phyloP scores from a whole-genome alignment of 2,329 filamentous ascomycete species.

The Arthroderma sp. region DNA sequence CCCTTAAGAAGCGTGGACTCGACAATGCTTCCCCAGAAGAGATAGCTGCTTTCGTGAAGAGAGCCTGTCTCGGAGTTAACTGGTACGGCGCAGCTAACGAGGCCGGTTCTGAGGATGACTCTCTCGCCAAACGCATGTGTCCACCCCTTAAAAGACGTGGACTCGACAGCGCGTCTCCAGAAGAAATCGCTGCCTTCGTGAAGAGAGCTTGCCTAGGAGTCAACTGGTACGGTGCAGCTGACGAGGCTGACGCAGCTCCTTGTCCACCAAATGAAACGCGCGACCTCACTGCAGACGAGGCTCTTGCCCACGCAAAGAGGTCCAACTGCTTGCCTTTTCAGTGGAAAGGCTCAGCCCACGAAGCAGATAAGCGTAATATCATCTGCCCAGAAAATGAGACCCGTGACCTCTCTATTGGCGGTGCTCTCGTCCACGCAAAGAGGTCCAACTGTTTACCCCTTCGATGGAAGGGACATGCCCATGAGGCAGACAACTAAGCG shows the following conservation, averaged over 20 bases:
- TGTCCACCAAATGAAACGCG: too few species aligned
- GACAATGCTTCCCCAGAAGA: background rate
- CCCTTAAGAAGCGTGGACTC: conserved; percentile 3
- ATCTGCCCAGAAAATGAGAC: too few species aligned
- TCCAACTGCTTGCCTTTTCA: too few species aligned
- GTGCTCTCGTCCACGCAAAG: too few species aligned
- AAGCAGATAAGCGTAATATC: too few species aligned
- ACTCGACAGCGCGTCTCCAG: background rate
- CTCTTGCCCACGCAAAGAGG: too few species aligned
- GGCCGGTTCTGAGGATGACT: background rate
- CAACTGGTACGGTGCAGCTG: conserved; percentile 1
- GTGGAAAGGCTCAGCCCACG: too few species aligned
- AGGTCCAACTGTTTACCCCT: too few species aligned
- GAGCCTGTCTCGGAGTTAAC: background rate
- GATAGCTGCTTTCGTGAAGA: conserved; percentile 1
- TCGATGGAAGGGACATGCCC: too few species aligned
- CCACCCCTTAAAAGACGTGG: conserved; percentile 3
- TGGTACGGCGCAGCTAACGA: conserved; percentile 1
- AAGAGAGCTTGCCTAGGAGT: conserved; percentile 3
- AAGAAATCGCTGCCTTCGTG: background rate
- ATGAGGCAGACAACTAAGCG: too few species aligned
- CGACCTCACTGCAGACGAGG: too few species aligned
- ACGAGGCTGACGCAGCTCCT: background rate
- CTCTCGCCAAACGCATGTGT: conserved; percentile 2
- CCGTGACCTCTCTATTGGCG: too few species aligned